phyloP scores from a whole-genome alignment of 2,329 filamentous ascomycete species.

The Sporothrix schenckii region DNA sequence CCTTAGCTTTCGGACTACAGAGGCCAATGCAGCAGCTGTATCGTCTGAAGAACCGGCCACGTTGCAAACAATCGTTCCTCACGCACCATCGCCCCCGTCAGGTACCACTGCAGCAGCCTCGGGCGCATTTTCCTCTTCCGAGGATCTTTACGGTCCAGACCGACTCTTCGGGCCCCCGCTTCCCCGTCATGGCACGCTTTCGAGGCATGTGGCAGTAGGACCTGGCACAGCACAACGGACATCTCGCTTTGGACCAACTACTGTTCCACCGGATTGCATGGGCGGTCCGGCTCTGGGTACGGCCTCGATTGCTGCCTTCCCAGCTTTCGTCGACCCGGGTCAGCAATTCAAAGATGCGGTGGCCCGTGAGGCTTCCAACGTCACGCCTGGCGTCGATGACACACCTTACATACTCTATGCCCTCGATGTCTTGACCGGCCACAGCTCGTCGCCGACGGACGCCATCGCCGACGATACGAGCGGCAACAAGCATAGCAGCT shows the following conservation, averaged over 20 bases:
- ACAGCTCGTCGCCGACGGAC: constrained; percentile 41
- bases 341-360: constrained; percentile 56
- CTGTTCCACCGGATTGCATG: not conserved
- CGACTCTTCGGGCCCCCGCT: constrained; percentile 45
- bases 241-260: constrained; percentile 8
- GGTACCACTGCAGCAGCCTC: constrained; percentile 37
- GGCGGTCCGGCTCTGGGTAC: not conserved
- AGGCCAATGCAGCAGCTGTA: constrained; percentile 33
- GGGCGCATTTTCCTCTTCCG: constrained; percentile 42
- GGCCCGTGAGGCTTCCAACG: constrained; percentile 53
- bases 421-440: constrained; percentile 79
- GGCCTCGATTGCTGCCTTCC: not conserved
- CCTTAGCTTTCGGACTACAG: constrained; percentile 20
- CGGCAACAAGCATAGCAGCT: constrained; percentile 40
- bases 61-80: constrained; percentile 43
- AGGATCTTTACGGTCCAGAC: constrained; percentile 52
- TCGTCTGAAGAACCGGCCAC: constrained; percentile 39
- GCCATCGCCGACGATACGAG: constrained; percentile 54
- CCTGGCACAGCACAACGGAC: not conserved
- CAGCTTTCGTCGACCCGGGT: constrained; percentile 29
- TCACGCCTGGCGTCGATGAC: constrained; percentile 80
- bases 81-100: constrained; percentile 47
- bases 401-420: constrained; percentile 88
- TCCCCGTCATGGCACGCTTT: constrained; percentile 27
- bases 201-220: not conserved